Conservation (phyloP, 164 flowering plant genomes). For the Litsea cubeba region DNA sequence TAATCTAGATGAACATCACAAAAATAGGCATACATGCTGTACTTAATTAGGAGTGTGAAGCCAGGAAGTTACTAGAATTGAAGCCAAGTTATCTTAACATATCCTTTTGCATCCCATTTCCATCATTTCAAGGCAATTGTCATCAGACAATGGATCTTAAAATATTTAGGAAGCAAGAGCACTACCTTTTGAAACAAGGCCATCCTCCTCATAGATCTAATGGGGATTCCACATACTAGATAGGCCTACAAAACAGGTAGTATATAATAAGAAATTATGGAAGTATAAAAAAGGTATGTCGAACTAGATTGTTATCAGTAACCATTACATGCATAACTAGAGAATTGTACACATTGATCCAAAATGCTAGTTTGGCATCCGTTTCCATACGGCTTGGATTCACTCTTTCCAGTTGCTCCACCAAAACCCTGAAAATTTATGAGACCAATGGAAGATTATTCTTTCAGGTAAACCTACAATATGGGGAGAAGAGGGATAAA, state of each 20-base stretch:
- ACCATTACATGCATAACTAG: slow-evolving; percentile 83
- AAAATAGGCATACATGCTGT: too few species aligned
- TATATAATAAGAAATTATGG: neutral
- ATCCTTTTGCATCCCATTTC: too few species aligned
- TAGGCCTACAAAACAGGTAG: slow-evolving; percentile 47
- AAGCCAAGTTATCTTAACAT: too few species aligned
- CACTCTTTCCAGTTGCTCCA: slow-evolving; percentile 78
- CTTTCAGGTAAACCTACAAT: neutral
- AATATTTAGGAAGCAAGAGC: neutral
- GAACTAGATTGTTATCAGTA: neutral
- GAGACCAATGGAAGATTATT: slow-evolving; percentile 1
- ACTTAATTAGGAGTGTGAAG: too few species aligned
- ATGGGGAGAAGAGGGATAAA: neutral
- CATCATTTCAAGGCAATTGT: too few species aligned
- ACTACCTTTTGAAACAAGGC: slow-evolving; percentile 90
- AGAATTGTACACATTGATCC: slow-evolving; percentile 88
- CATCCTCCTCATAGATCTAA: slow-evolving; percentile 61
- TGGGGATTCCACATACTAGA: slow-evolving; percentile 79
- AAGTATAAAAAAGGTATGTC: neutral
- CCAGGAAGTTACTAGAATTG: too few species aligned
- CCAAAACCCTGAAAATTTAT: slow-evolving; percentile 52
- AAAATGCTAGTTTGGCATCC: slow-evolving; percentile 72
- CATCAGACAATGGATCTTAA: too few species aligned
- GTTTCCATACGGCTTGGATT: slow-evolving; percentile 53
- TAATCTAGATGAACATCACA: too few species aligned